Evolutionary conservation across 1,139 yeast species (phyloP), one percentile per base, ranked within the genome.

Genomic region (Suhomyces anneliseae): DNA sequence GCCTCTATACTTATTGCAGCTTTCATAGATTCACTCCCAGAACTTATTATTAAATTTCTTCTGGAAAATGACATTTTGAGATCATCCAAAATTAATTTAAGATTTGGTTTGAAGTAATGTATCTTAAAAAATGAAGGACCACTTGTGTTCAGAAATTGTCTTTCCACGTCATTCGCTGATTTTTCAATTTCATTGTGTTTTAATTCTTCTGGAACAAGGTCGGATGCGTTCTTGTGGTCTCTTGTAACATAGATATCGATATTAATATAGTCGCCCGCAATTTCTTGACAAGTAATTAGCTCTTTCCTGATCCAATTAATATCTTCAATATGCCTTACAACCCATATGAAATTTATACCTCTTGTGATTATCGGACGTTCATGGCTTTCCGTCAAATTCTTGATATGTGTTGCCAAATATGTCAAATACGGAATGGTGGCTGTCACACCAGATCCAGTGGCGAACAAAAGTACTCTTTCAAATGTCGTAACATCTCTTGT

Each of bases 401-500:
- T 49, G 41, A 46, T 59, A 52, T 34, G 54, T 49, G 36, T 55
- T 8, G 62, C 52, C 34, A 64, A 53, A 45, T 53, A 62, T 42
- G 59, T 64, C 46, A 81, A 66, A 51, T 76, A 78, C 3, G 87
- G 82, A 15, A 81, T 52, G 2, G 78, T 69, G 0, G 82, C 83
- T 2, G 85, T 72, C 7, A 81, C 72, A 38, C 87, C 88, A 45
- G 82, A 74, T 0, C 88, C 82, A 15, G 79, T 64, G 36, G 80
- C 65, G 8, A 78, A 36, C 27, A 81, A 59, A 6, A 70, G 59
- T 1, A 79, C 69, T 40, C 75, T 71, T 46, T 80, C 81, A 59
- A 83, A 83, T 2, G 81, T 62, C 34, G 69, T 59, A 8, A 71
- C 62, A 51, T 80, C 79, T 55, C 88, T 69, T 11, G 70, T 60